Conservation (phyloP, 257 asterid genomes). For the Anisodus acutangulus region DNA sequence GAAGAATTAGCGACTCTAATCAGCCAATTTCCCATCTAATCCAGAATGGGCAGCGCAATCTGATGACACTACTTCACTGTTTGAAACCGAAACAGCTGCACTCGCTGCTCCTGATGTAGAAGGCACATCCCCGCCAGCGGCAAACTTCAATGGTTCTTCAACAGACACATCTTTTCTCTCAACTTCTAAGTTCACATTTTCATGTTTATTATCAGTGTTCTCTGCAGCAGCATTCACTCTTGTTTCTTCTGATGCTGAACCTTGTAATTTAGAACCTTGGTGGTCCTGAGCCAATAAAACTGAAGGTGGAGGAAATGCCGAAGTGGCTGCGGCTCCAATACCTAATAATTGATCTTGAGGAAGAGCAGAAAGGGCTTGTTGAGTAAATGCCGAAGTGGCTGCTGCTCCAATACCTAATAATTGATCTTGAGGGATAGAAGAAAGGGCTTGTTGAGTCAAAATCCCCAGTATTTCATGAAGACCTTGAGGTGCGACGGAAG, state of each 20-base stretch:
- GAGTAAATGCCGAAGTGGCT: slow-evolving; percentile 17
- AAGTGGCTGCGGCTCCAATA: neutral
- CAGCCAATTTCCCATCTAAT: slow-evolving; percentile 2
- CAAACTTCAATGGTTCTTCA: slow-evolving; percentile 23
- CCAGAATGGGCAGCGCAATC: slow-evolving; percentile 21
- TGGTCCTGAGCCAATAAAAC: slow-evolving; percentile 30
- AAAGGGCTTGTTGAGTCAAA: slow-evolving; percentile 34
- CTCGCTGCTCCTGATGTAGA: slow-evolving; percentile 2
- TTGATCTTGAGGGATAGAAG: slow-evolving; percentile 37
- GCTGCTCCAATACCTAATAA: slow-evolving; percentile 20
- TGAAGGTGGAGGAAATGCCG: slow-evolving; percentile 26
- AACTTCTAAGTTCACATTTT: slow-evolving; percentile 20
- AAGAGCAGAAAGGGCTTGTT: slow-evolving; percentile 24
- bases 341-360: slow-evolving; percentile 33
- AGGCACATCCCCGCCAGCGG: neutral
- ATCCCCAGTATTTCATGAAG: slow-evolving; percentile 35
- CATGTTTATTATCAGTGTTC: slow-evolving; percentile 7
- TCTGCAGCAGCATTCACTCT: neutral
- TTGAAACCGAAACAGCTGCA: slow-evolving; percentile 13
- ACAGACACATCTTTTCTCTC: slow-evolving; percentile 17
- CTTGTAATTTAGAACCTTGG: slow-evolving; percentile 22
- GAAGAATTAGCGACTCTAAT: neutral
- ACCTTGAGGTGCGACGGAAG: slow-evolving; percentile 40
- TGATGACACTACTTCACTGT: slow-evolving; percentile 22
- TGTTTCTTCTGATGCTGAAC: neutral